Base-by-base conservation (phyloP, 2,329 filamentous ascomycete genomes). In the Lecanicillium sp. region DNA sequence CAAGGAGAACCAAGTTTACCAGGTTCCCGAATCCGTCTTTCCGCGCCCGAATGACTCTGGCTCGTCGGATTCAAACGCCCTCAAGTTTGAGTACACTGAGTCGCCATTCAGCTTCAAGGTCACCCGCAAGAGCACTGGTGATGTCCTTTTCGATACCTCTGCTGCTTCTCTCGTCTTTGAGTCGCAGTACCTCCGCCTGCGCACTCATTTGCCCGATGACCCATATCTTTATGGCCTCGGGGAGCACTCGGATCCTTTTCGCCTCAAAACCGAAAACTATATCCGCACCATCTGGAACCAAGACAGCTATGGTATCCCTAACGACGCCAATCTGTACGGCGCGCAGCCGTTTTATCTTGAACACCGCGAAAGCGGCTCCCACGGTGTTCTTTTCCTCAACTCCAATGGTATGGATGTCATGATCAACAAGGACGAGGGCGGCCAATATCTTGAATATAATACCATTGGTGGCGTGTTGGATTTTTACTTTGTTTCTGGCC, bases 211-310 rank as follows among this genome's bases (percentile, higher is more conserved):
- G 9, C 84, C 85, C 0, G 58, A 73, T 1, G 65, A 78, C 38
- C 82, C 84, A 0, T 76, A 83, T 49, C 63, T 92, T 5, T 92
- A 92, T 53, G 85, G 86, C 1, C 68, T 90, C 2, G 85, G 85
- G 27, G 85, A 90, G 59, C 82, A 87, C 54, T 80, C 75, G 3
- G 84, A 89, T 48, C 67, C 78, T 2, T 78, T 87, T 51, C 71
- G 74, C 33, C 65, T 88, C 42, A 78, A 79, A 44, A 82, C 76
- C 0, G 78, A 72, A 22, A 73, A 83, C 57, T 61, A 61, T 47
- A 68, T 53, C 33, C 75, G 81, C 18, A 83, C 80, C 0, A 53
- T 85, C 4, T 84, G 79, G 73, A 76, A 75, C 30, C 69, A 78
- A 18, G 82, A 85, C 57, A 64, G 79, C 0, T 81, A 77, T 45